Base-by-base conservation (phyloP, 495 filamentous ascomycete genomes). In the Xylaria grammica region DNA sequence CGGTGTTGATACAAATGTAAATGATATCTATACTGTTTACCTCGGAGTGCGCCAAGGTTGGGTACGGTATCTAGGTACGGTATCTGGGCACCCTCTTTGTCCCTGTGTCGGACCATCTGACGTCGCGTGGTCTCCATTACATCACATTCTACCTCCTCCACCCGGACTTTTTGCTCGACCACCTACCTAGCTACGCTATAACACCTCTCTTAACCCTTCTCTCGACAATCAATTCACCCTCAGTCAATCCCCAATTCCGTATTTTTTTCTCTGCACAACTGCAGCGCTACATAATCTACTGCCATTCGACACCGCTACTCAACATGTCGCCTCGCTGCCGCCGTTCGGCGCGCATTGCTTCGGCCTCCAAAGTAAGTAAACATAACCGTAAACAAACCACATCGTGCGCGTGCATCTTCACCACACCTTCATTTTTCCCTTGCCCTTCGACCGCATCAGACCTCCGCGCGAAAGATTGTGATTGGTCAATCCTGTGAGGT, bases 281-380 rank as follows among this genome's bases (percentile, higher is more conserved):
- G 17, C 40, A 42, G 3, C 8, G 17, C 8, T 42, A 42, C 5
- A 42, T 5, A 36, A 36, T 45, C 38, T 15, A 45, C 0, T 68
- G 68, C 55, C 9, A 60, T 26, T 26, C 38, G 50, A 50, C 42
- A 48, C 51, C 22, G 38, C 27, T 38, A 10, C 11, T 48, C 53
- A 66, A 64, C 50, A 81, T 81, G 79, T 69, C 69, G 48, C 60
- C 57, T 19, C 64, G 71, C 27, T 79, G 78, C 63, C 81, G 81
- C 73, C 76, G 76, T 30, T 83, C 81, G 61, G 79, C 80, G 72
- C 81, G 81, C 65, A 66, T 83, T 66, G 81, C 81, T 52, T 78
- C 74, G 67, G 58, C 69, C 65, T 67, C 73, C 48, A 79, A 76
- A 76, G 81, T 82, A 68, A 73, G 75, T 46, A 30, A 60, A 64